Conservation (phyloP, 2,329 filamentous ascomycete species). For the Fusarium aywerte region DNA sequence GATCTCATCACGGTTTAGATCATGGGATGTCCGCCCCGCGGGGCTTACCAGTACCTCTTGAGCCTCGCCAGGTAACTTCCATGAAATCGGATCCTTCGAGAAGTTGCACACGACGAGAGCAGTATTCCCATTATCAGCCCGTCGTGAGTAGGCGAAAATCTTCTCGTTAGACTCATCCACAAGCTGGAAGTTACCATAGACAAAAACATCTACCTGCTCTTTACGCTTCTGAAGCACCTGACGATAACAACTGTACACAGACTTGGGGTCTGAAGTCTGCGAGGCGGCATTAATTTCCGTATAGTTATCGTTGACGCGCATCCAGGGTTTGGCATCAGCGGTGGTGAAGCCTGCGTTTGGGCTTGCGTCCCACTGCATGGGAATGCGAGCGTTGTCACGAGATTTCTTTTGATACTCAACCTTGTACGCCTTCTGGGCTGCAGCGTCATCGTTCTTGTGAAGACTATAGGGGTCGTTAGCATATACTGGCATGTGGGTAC, state of each 20-base stretch:
- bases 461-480: constrained; percentile 43
- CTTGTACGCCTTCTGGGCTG: constrained; percentile 52
- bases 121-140: constrained; percentile 45
- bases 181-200: constrained; percentile 69
- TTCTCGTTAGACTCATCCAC: constrained; percentile 52
- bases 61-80: constrained; percentile 46
- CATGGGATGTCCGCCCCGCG: constrained; percentile 44
- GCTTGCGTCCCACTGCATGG: constrained; percentile 75
- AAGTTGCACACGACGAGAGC: constrained; percentile 56
- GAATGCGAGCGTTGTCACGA: constrained; percentile 76
- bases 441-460: constrained; percentile 54
- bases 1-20: constrained; percentile 45
- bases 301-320: constrained; percentile 74
- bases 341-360: constrained; percentile 73
- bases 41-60: constrained; percentile 52
- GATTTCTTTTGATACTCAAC: constrained; percentile 67
- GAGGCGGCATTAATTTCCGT: constrained; percentile 68
- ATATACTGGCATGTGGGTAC: not conserved
- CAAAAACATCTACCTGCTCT: constrained; percentile 68
- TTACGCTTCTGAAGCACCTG: constrained; percentile 69
- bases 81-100: constrained; percentile 47
- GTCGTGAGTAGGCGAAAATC: constrained; percentile 54
- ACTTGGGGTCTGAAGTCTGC: constrained; percentile 60
- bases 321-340: constrained; percentile 68
- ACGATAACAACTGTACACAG: constrained; percentile 71